A percentile compares a stretch with the other conserved stretches of the same genome.
Evolutionary conservation across 2,329 filamentous ascomycete genomes (phyloP).

Genomic region (Emmonsiellopsis sp.): DNA sequence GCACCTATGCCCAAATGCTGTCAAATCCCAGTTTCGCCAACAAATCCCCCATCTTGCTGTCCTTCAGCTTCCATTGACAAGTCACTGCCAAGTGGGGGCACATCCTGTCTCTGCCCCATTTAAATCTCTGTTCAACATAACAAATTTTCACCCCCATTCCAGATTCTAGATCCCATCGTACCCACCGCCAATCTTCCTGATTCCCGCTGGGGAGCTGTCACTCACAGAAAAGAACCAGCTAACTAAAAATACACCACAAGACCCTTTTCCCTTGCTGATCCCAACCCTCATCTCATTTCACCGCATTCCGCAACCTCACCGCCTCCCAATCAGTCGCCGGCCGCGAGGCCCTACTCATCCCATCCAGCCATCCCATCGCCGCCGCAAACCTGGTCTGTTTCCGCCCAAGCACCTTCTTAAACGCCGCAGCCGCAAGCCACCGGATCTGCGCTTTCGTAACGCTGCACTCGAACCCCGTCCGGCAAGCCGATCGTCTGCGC

Average conservation of each 20-base stretch:
- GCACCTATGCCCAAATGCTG: too few relatives aligned
- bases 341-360: conserved; percentile 35
- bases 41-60: too few relatives aligned
- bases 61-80: too few relatives aligned
- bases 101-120: too few relatives aligned
- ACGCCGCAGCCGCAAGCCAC: conserved; percentile 62
- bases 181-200: too few relatives aligned
- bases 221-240: background rate
- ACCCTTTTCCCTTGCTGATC: background rate
- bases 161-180: too few relatives aligned
- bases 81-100: too few relatives aligned
- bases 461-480: conserved; percentile 42
- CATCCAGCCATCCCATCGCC: conserved; percentile 61
- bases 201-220: background rate
- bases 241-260: background rate
- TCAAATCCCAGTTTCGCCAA: too few relatives aligned
- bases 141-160: too few relatives aligned
- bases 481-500: conserved; percentile 33
- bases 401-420: conserved; percentile 55
- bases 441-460: conserved; percentile 53
- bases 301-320: conserved; percentile 24
- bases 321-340: conserved; percentile 26
- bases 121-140: too few relatives aligned
- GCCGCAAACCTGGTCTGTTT: conserved; percentile 62
- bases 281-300: conserved; percentile 24